These are phyloP conservation scores for Lupinus albus DNA, from an alignment of 306 rosid species.

Conservation along the genomic window DNA sequence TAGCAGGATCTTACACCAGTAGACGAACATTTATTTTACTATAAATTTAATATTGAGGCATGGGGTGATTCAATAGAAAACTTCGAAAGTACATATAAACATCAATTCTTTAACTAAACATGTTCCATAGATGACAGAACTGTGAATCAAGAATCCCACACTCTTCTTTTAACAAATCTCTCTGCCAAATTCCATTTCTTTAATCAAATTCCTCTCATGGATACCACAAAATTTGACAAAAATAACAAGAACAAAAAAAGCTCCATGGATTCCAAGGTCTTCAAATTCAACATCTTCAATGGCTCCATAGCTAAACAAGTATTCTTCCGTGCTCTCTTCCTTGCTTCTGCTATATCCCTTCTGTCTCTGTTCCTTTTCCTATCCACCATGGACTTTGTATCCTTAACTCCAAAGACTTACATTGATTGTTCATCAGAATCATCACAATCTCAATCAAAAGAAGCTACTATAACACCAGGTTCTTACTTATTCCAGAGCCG, in stretches of 20 bases:
- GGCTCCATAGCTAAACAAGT: slow-evolving; percentile 58
- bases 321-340: slow-evolving; percentile 57
- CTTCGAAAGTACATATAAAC: too few relatives aligned
- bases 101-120: too few relatives aligned
- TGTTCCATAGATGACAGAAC: too few relatives aligned
- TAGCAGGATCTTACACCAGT: too few relatives aligned
- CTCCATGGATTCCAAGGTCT: slow-evolving; percentile 56
- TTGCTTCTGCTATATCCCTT: slow-evolving; percentile 63
- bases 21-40: too few relatives aligned
- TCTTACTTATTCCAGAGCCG: slow-evolving; percentile 62
- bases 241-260: background rate
- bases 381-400: slow-evolving; percentile 49
- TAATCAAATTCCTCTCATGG: background rate
- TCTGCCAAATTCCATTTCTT: background rate
- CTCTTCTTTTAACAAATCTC: background rate
- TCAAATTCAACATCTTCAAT: slow-evolving; percentile 49
- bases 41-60: too few relatives aligned
- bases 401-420: slow-evolving; percentile 48
- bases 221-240: background rate
- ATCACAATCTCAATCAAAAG: background rate
- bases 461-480: slow-evolving; percentile 37
- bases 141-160: background rate
- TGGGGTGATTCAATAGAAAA: too few relatives aligned
- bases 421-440: slow-evolving; percentile 47
- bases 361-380: slow-evolving; percentile 60